These are phyloP conservation scores for Paracoccidioides lutzii DNA, from an alignment of 2,329 filamentous ascomycete species.

Conservation along the genomic window DNA sequence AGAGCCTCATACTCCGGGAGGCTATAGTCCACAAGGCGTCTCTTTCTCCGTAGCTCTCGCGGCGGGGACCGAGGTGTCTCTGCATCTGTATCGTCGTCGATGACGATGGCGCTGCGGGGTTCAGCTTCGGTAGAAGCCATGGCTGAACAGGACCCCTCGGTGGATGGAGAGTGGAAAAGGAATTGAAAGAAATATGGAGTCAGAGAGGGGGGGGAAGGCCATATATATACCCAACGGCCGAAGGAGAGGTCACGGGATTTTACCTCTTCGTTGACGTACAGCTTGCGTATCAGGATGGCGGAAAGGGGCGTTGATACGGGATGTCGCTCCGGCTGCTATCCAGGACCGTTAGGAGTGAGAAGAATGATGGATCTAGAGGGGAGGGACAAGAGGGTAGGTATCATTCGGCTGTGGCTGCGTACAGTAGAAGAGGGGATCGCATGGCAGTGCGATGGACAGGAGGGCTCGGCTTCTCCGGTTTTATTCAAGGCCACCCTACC, in stretches of 20 bases:
- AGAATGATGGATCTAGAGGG: neutral
- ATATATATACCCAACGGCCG: too few relatives aligned
- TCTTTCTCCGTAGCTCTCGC: slow-evolving; percentile 4
- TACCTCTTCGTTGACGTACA: too few relatives aligned
- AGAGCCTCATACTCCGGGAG: neutral
- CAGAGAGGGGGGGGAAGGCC: too few relatives aligned
- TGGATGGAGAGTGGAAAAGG: too few relatives aligned
- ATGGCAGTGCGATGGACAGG: neutral
- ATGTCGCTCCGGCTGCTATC: too few relatives aligned
- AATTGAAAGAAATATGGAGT: too few relatives aligned
- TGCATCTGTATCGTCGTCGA: neutral
- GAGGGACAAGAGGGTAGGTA: neutral
- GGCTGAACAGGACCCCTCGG: too few relatives aligned
- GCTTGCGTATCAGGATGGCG: too few relatives aligned
- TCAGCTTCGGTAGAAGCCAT: too few relatives aligned
- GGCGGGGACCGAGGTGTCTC: slow-evolving; percentile 2
- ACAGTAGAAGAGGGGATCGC: neutral
- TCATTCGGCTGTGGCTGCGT: slow-evolving; percentile 2
- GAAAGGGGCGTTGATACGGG: too few relatives aligned
- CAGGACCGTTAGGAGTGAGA: neutral
- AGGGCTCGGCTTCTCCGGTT: neutral
- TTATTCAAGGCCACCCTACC: too few relatives aligned
- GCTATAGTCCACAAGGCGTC: neutral
- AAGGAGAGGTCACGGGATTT: too few relatives aligned
- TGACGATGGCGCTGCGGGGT: neutral